A percentile compares a stretch with the other conserved stretches of the same genome.
phyloP scores from a whole-genome alignment of 148 eudicot species.

The Spergularia bocconei region DNA sequence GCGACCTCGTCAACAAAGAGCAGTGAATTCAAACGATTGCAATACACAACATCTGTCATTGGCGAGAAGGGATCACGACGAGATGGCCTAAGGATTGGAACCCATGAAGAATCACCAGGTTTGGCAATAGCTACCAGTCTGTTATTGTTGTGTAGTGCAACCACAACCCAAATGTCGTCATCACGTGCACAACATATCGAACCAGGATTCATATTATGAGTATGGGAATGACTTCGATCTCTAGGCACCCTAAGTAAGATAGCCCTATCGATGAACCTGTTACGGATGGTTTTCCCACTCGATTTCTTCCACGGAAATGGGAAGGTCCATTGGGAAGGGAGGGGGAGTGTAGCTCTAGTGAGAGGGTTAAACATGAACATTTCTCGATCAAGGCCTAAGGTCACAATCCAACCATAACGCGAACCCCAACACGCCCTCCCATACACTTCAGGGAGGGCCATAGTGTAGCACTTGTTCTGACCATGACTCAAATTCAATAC shows the following conservation, averaged over 20 bases:
- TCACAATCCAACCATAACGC: slow-evolving; percentile 8
- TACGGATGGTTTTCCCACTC: background rate
- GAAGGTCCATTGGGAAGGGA: slow-evolving; percentile 1
- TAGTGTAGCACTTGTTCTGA: background rate
- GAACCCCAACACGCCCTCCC: slow-evolving; percentile 1
- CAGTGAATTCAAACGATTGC: background rate
- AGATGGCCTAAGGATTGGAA: background rate
- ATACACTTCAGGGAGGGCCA: slow-evolving; percentile 1
- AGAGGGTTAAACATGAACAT: background rate
- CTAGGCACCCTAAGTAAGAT: background rate
- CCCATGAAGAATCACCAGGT: slow-evolving; percentile 1
- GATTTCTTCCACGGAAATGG: background rate
- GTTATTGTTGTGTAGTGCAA: background rate
- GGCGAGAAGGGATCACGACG: background rate
- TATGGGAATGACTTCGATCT: background rate
- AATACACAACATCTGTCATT: background rate
- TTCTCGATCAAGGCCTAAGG: slow-evolving; percentile 5
- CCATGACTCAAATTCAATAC: background rate
- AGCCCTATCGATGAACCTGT: background rate
- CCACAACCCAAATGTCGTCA: background rate
- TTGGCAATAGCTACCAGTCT: background rate
- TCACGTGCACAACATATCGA: background rate
- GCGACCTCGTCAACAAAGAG: background rate
- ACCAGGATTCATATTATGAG: background rate
- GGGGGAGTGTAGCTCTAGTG: background rate